phyloP scores from a whole-genome alignment of 371 early-diverging fungal species.

The Sanchytrium tribonematis region DNA sequence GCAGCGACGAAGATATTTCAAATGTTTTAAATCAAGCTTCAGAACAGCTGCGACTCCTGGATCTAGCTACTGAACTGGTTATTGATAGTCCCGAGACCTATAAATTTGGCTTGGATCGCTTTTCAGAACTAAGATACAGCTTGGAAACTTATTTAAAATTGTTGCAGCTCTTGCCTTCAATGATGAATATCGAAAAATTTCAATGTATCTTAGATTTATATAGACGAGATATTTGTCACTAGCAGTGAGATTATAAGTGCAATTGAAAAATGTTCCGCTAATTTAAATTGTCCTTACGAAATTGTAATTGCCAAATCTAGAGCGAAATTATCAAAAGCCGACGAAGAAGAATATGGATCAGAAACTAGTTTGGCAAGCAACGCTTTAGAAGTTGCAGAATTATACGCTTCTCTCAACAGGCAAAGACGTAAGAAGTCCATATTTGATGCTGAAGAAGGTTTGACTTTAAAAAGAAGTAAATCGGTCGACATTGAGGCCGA shows the following conservation, averaged over 20 bases:
- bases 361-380: not conserved
- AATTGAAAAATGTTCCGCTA: not conserved
- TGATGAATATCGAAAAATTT: not conserved
- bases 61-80: not conserved
- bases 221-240: not conserved
- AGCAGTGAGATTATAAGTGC: not conserved
- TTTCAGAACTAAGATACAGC: not conserved
- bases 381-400: not conserved
- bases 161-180: not conserved
- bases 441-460: not conserved
- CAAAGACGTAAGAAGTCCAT: not conserved
- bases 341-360: not conserved
- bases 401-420: not conserved
- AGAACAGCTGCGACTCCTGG: not conserved
- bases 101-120: not conserved
- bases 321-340: not conserved
- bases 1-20: not conserved
- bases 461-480: not conserved
- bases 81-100: not conserved
- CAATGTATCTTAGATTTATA: not conserved
- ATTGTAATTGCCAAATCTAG: not conserved
- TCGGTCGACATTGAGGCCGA: too few species aligned
- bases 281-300: not conserved
- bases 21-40: not conserved
- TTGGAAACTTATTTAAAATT: not conserved